Evolutionary conservation across 306 rosid genomes (phyloP).

Genomic region (Potentilla sterilis): DNA sequence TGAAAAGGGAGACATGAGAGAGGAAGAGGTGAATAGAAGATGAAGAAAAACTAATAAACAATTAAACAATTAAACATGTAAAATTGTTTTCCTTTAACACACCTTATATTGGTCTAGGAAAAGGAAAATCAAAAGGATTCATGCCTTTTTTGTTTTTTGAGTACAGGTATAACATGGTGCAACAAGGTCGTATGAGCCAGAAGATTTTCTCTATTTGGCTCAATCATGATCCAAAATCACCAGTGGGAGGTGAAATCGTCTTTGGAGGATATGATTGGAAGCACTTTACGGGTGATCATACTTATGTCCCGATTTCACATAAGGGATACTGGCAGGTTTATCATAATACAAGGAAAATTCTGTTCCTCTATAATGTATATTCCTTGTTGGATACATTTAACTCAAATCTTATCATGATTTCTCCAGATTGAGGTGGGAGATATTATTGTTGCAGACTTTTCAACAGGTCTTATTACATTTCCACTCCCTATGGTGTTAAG

Average conservation of each 20-base stretch:
- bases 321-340: slow-evolving; percentile 76
- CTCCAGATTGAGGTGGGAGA: slow-evolving; percentile 66
- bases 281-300: slow-evolving; percentile 68
- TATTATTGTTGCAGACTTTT: slow-evolving; percentile 46
- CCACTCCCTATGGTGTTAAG: slow-evolving; percentile 9
- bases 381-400: slow-evolving; percentile 23
- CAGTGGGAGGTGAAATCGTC: slow-evolving; percentile 44
- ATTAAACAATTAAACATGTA: background rate
- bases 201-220: slow-evolving; percentile 43
- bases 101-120: background rate
- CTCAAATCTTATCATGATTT: slow-evolving; percentile 15
- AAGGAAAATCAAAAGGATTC: background rate
- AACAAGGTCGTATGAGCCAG: slow-evolving; percentile 35
- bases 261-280: slow-evolving; percentile 65
- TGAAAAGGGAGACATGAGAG: background rate
- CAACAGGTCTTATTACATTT: slow-evolving; percentile 54
- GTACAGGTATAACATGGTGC: slow-evolving; percentile 36
- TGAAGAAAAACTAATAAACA: background rate
- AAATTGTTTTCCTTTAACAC: background rate
- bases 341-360: slow-evolving; percentile 11
- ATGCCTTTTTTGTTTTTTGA: slow-evolving; percentile 6
- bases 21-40: background rate
- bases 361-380: background rate
- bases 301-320: slow-evolving; percentile 49
- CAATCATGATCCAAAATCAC: slow-evolving; percentile 33